phyloP scores from a whole-genome alignment of 2,329 filamentous ascomycete species.

The Aspergillus neotritici region DNA sequence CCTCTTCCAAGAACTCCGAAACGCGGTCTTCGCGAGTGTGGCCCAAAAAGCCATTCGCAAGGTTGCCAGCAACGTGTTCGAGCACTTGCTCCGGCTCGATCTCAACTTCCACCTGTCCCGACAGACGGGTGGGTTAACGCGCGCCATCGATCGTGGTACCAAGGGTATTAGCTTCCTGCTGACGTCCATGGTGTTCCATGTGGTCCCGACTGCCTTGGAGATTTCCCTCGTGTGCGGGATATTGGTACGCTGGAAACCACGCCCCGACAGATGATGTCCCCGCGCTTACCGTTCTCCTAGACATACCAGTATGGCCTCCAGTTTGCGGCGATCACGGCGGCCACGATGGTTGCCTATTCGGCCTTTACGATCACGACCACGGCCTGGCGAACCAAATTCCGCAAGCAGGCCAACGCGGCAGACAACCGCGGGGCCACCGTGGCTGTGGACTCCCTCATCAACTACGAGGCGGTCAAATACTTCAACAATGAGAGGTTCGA shows the following conservation, averaged over 20 bases:
- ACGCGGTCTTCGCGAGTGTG: constrained; percentile 93
- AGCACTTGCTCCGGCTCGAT: constrained; percentile 81
- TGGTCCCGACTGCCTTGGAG: constrained; percentile 87
- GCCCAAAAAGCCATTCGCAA: constrained; percentile 92
- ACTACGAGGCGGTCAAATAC: constrained; percentile 98
- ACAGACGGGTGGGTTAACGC: constrained; percentile 88
- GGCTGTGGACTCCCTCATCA: constrained; percentile 93
- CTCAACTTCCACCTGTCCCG: constrained; percentile 89
- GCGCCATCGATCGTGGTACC: constrained; percentile 92
- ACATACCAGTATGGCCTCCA: constrained; percentile 91
- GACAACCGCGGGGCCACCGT: constrained; percentile 95
- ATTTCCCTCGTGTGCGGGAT: constrained; percentile 96
- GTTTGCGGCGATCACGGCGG: constrained; percentile 83
- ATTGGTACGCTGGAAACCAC: constrained; percentile 44
- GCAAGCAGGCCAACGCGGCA: constrained; percentile 88
- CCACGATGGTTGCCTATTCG: constrained; percentile 89
- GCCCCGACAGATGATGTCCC: constrained; percentile 5
- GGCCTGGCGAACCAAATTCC: constrained; percentile 93
- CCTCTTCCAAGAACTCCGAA: constrained; percentile 85
- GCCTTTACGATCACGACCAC: constrained; percentile 97
- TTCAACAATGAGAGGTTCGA: constrained; percentile 99
- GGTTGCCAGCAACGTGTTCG: constrained; percentile 88
- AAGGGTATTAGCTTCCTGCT: constrained; percentile 97
- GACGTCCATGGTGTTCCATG: constrained; percentile 97
- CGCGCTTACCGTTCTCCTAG: constrained; percentile 29